Conservation (phyloP, 179 eudicot species). For the Spinacia oleracea region DNA sequence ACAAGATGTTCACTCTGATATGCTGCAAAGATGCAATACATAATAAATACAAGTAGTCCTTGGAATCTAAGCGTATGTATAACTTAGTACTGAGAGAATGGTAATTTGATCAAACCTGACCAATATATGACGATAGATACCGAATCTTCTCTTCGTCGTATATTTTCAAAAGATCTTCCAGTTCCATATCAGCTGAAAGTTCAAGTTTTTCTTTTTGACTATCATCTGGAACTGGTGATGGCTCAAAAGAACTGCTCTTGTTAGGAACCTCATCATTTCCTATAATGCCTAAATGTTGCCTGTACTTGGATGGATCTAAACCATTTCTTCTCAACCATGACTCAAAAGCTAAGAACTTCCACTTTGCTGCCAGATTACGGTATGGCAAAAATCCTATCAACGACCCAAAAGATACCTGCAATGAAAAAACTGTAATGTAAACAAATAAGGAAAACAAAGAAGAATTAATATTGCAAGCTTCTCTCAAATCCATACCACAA, state of each 20-base stretch:
- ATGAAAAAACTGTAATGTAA: neutral
- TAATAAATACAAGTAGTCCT: constrained; percentile 5
- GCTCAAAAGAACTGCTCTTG: constrained; percentile 33
- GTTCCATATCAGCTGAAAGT: constrained; percentile 60
- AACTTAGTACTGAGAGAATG: constrained; percentile 1
- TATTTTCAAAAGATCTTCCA: constrained; percentile 73
- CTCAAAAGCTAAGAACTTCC: constrained; percentile 90
- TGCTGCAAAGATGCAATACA: constrained; percentile 45
- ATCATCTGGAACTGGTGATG: constrained; percentile 28
- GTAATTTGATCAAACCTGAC: constrained; percentile 61
- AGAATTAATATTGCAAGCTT: constrained; percentile 1
- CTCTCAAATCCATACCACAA: constrained; percentile 53
- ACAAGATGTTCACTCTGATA: constrained; percentile 61
- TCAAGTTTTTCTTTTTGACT: constrained; percentile 38
- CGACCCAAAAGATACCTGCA: constrained; percentile 85
- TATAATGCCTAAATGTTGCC: constrained; percentile 59
- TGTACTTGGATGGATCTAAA: constrained; percentile 71
- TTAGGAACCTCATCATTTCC: constrained; percentile 48
- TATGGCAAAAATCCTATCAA: constrained; percentile 92
- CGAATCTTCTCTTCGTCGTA: constrained; percentile 81
- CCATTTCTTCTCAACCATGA: constrained; percentile 92
- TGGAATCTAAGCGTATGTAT: neutral
- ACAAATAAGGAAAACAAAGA: constrained; percentile 8
- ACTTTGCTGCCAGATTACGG: constrained; percentile 74
- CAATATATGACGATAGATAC: constrained; percentile 82